Evolutionary conservation across 768 basidiomycete species (phyloP), one percentile per base, ranked within the genome.

Genomic region (Podaxis rugospora): DNA sequence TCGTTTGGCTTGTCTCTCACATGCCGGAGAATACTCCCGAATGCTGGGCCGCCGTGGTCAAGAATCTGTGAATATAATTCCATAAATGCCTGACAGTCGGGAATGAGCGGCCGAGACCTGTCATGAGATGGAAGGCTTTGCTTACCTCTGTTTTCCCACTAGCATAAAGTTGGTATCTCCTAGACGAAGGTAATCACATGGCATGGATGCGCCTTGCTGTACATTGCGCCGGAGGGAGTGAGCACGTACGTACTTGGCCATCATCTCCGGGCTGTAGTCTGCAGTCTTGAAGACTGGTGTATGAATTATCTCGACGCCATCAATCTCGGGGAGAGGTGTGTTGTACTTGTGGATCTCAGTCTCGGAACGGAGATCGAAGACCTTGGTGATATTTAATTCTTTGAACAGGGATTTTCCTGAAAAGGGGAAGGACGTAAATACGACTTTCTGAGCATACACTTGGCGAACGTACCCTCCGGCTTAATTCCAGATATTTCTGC

Each of bases 181-280:
- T 89, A 63, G 16, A 40, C 32, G 49, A 63, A 60, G 67, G 67
- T 47, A 66, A 67, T 67, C 59, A 71, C 63, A 69, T 68, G 64
- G 51, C 61, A 68, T 47, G 65, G 25, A 51, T 59, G 62, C 16
- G 50, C 18, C 63, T 46, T 55, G 58, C 60, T 61, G 62, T 32
- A 65, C 55, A 55, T 62, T 62, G 63, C 25, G 61, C 53, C 59
- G 60, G 51, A 59, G 55, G 46, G 51, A 39, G 46, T 60, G 51
- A 65, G 67, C 75, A 79, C 77, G 77, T 74, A 86, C 89, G 75
- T 75, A 92, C 90, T 83, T 88, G 66, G 91, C 88, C 84, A 93
- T 88, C 74, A 80, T 84, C 72, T 92, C 88, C 21, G 90, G 90
- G 69, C 89, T 91, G 71, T 92, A 92, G 69, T 93, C 91, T 69